These are phyloP conservation scores for Ophiosphaerella narmari DNA, from an alignment of 2,329 filamentous ascomycete genomes.

Conservation along the genomic window DNA sequence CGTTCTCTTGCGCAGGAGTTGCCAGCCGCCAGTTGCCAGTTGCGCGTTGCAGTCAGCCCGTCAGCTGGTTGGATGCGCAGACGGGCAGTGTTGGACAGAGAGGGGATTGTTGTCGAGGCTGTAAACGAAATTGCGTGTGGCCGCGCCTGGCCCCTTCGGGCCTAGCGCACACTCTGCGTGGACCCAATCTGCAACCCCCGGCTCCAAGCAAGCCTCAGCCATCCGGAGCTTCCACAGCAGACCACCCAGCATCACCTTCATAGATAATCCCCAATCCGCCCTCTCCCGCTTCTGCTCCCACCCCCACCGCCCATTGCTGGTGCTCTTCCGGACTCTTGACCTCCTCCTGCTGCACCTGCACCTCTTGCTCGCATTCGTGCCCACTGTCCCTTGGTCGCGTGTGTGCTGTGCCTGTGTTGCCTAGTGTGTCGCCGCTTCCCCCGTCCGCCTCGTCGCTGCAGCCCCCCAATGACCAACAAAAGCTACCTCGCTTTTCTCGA, in stretches of 20 bases:
- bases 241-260: slow-evolving; percentile 23
- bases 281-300: slow-evolving; percentile 16
- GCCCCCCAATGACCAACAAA: slow-evolving; percentile 36
- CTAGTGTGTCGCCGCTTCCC: slow-evolving; percentile 12
- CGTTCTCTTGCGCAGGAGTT: no score
- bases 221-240: slow-evolving; percentile 37
- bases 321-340: slow-evolving; percentile 3
- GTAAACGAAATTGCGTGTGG: slow-evolving; percentile 24
- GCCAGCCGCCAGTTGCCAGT: no score
- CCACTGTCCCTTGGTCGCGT: slow-evolving; percentile 29
- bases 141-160: slow-evolving; percentile 9
- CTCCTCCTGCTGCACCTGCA: slow-evolving; percentile 5
- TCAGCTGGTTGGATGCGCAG: no score
- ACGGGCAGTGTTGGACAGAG: no score
- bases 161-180: slow-evolving; percentile 17
- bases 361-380: slow-evolving; percentile 3
- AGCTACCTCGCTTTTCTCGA: slow-evolving; percentile 43
- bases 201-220: slow-evolving; percentile 34
- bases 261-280: slow-evolving; percentile 31
- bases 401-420: slow-evolving; percentile 4
- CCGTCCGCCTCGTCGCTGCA: slow-evolving; percentile 7
- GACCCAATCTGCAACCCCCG: slow-evolving; percentile 29
- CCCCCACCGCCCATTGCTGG: slow-evolving; percentile 9
- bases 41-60: no score
- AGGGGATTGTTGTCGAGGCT: slow-evolving; percentile 12